A percentile compares a stretch with the other conserved stretches of the same genome.
phyloP scores from a whole-genome alignment of 768 basidiomycete species.

The Naganishia vaughanmartiniae region DNA sequence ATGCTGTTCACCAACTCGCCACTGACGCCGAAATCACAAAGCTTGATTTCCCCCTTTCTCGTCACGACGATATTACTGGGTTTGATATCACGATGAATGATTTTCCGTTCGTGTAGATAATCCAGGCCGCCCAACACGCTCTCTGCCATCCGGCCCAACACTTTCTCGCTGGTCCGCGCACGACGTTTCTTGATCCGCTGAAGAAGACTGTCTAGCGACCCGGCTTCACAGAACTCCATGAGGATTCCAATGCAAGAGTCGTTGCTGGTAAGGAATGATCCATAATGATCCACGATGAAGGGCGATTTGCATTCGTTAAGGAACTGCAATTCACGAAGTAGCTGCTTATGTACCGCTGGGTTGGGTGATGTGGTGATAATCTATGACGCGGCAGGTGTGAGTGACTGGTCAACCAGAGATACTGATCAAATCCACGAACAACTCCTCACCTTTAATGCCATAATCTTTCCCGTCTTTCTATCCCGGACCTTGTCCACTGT shows the following conservation, averaged over 20 bases:
- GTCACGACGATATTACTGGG: constrained; percentile 53
- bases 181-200: constrained; percentile 43
- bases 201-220: constrained; percentile 48
- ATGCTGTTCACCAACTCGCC: constrained; percentile 51
- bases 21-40: constrained; percentile 54
- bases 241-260: constrained; percentile 51
- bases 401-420: not conserved
- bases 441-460: constrained; percentile 52
- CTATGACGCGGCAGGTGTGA: constrained; percentile 31
- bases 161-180: constrained; percentile 50
- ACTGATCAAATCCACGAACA: not conserved
- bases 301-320: constrained; percentile 51
- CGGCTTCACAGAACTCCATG: constrained; percentile 54
- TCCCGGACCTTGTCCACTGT: constrained; percentile 50
- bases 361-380: constrained; percentile 52
- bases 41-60: constrained; percentile 48
- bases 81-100: constrained; percentile 54
- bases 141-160: constrained; percentile 50
- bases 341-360: constrained; percentile 52
- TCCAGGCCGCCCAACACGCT: constrained; percentile 50
- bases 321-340: constrained; percentile 52
- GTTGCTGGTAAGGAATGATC: constrained; percentile 51
- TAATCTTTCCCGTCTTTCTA: constrained; percentile 44
- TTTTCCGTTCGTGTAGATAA: constrained; percentile 51
- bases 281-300: constrained; percentile 52